phyloP scores from a whole-genome alignment of 192 early-diverging fungal genomes.

The Coemansia sp. region DNA sequence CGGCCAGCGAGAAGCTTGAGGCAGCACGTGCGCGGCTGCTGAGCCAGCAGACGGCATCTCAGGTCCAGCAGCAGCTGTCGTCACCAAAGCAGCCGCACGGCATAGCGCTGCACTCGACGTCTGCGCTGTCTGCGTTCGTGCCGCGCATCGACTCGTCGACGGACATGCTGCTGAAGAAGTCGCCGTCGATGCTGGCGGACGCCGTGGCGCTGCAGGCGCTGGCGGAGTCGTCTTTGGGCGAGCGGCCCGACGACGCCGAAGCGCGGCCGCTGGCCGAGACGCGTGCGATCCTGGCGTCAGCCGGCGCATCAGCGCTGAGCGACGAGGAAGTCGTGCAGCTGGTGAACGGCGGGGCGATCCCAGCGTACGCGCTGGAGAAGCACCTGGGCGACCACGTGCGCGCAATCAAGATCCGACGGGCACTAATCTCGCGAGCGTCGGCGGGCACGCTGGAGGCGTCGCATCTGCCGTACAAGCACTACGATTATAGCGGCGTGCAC shows the following conservation, averaged over 20 bases:
- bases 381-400: slow-evolving; percentile 71
- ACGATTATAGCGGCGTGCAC: slow-evolving; percentile 85
- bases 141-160: slow-evolving; percentile 41
- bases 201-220: slow-evolving; percentile 14
- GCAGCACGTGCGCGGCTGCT: slow-evolving; percentile 31
- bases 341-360: slow-evolving; percentile 68
- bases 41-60: slow-evolving; percentile 11
- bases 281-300: slow-evolving; percentile 28
- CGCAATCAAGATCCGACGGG: slow-evolving; percentile 80
- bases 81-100: slow-evolving; percentile 22
- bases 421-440: slow-evolving; percentile 68
- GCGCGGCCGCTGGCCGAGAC: slow-evolving; percentile 47
- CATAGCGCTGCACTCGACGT: slow-evolving; percentile 40
- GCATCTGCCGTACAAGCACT: slow-evolving; percentile 75
- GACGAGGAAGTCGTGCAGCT: slow-evolving; percentile 79
- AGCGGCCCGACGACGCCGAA: neutral
- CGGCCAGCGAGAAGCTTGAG: slow-evolving; percentile 23
- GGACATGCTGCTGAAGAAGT: slow-evolving; percentile 45
- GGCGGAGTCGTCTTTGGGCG: neutral
- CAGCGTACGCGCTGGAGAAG: slow-evolving; percentile 89
- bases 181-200: slow-evolving; percentile 23
- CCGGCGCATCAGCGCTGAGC: slow-evolving; percentile 48
- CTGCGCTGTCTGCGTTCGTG: slow-evolving; percentile 38
- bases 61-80: neutral
- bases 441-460: slow-evolving; percentile 62